Percentiles rank a stretch among this genome's conserved stretches.
Conservation (phyloP, 768 basidiomycete genomes). For the Dioszegia crocea region DNA sequence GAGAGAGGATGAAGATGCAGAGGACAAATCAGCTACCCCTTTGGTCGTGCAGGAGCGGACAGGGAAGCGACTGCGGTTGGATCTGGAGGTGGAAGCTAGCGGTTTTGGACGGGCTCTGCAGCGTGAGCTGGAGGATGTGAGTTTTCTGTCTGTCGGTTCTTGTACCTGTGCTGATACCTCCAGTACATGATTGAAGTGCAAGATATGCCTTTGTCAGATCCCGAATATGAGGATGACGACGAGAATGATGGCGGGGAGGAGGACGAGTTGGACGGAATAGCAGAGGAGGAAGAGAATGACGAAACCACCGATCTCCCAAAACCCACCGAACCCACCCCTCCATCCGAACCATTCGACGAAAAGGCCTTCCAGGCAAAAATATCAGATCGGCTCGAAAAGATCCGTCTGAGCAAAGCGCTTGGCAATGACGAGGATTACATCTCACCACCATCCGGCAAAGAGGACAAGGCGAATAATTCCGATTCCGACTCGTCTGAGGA, state of each 20-base stretch:
- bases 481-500: conserved; percentile 29
- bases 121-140: conserved; percentile 75
- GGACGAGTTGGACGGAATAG: conserved; percentile 11
- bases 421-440: conserved; percentile 30
- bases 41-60: conserved; percentile 6
- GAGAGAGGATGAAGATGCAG: conserved; percentile 4
- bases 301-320: conserved; percentile 13
- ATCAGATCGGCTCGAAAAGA: conserved; percentile 25
- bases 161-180: conserved; percentile 8
- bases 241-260: conserved; percentile 39
- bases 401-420: conserved; percentile 36
- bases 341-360: conserved; percentile 28
- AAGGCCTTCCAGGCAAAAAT: conserved; percentile 29
- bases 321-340: neutral
- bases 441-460: conserved; percentile 6
- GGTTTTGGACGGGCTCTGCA: conserved; percentile 83
- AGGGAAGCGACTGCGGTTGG: conserved; percentile 55
- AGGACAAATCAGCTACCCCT: neutral
- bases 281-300: conserved; percentile 31
- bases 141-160: conserved; percentile 20
- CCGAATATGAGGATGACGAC: conserved; percentile 31
- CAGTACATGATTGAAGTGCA: conserved; percentile 33
- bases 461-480: neutral
- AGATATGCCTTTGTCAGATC: conserved; percentile 30
- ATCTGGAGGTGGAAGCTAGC: conserved; percentile 89